phyloP scores from a whole-genome alignment of 2,329 filamentous ascomycete species.

The Venturia aucupariae region DNA sequence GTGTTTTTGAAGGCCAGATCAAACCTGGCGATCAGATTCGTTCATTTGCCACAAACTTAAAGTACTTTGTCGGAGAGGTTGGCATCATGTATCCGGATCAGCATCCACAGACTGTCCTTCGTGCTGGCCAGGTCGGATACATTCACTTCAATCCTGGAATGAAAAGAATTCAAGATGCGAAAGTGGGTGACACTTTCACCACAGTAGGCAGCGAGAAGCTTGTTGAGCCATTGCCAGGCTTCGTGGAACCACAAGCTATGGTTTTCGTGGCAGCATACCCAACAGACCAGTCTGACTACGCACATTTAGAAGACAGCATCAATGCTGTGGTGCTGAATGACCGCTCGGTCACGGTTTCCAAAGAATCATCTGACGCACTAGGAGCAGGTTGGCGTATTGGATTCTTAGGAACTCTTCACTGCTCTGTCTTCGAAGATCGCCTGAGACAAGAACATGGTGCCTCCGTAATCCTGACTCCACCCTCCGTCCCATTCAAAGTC shows the following conservation, averaged over 20 bases:
- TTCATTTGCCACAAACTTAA: constrained; percentile 78
- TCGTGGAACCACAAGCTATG: constrained; percentile 97
- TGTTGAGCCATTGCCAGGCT: constrained; percentile 78
- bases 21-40: constrained; percentile 75
- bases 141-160: constrained; percentile 97
- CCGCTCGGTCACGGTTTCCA: constrained; percentile 84
- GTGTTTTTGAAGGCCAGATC: constrained; percentile 82
- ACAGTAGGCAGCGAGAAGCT: constrained; percentile 64
- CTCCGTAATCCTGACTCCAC: constrained; percentile 93
- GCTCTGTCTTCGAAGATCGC: constrained; percentile 97
- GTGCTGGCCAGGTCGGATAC: constrained; percentile 92
- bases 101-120: constrained; percentile 67
- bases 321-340: constrained; percentile 90
- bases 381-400: constrained; percentile 91
- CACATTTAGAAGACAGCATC: constrained; percentile 85
- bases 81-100: constrained; percentile 92
- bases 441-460: constrained; percentile 88
- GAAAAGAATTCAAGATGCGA: constrained; percentile 92
- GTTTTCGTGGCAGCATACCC: constrained; percentile 97
- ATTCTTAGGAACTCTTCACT: constrained; percentile 93
- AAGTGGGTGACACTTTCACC: constrained; percentile 92
- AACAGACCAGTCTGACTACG: constrained; percentile 80
- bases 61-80: constrained; percentile 91
- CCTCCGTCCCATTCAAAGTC: constrained; percentile 86
- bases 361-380: constrained; percentile 87